phyloP scores from a whole-genome alignment of 169 alveolate genomes.

The Amoebophrya sp. region DNA sequence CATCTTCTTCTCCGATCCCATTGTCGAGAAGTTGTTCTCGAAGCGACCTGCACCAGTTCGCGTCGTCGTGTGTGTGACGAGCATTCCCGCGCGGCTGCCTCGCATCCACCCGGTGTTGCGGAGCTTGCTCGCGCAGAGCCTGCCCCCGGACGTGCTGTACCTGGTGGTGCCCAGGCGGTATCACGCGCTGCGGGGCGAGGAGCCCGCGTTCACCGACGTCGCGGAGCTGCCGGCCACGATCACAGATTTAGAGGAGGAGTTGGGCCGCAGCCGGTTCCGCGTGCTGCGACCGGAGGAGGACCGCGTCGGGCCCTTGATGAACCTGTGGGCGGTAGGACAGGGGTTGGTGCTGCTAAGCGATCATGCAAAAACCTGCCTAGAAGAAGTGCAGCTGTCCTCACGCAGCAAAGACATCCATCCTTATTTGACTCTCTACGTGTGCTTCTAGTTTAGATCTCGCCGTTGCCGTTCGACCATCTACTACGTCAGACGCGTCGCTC shows the following conservation, averaged over 20 bases:
- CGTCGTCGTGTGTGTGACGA: neutral
- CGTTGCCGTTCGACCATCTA: too few species aligned
- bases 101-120: neutral
- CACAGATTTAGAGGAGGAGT: neutral
- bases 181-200: neutral
- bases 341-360: too few species aligned
- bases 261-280: neutral
- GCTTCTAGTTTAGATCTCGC: too few species aligned
- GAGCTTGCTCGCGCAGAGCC: neutral
- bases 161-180: neutral
- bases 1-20: neutral
- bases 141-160: neutral
- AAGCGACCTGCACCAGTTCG: neutral
- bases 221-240: neutral
- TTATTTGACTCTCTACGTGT: too few species aligned
- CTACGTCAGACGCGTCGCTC: too few species aligned
- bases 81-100: neutral
- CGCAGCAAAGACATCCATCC: too few species aligned
- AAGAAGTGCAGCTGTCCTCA: too few species aligned
- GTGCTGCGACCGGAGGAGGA: neutral
- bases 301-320: neutral
- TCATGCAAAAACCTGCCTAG: too few species aligned
- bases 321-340: neutral
- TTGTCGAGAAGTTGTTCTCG: neutral
- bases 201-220: too few species aligned